Evolutionary conservation across 495 filamentous ascomycete species (phyloP), one percentile per base, ranked within the genome.

Genomic region (Terfezia claveryi): DNA sequence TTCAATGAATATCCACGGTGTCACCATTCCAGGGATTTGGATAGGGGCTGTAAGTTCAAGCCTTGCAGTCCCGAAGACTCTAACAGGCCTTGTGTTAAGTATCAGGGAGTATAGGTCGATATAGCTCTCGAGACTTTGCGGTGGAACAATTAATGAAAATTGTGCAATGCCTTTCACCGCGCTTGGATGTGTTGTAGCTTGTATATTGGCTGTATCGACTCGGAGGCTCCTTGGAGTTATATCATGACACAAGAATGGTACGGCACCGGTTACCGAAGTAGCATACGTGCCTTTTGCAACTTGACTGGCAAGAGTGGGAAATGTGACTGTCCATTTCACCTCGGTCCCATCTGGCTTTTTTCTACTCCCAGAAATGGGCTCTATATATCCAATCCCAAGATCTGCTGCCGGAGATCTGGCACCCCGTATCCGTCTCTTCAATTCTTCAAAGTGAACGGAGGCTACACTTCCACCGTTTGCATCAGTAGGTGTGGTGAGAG

Each of bases 161-260:
- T 63, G 61, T 14, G 61, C 66, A 36, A 79, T 69, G 0, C 74
- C 73, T 16, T 71, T 56, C 7, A 63, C 73, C 1, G 69, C 70
- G 32, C 62, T 69, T 0, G 72, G 67, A 66, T 79, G 73, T 27
- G 56, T 64, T 1, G 64, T 66, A 17, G 59, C 65, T 20, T 62
- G 62, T 16, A 51, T 57, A 8, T 55, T 54, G 9, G 50, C 37
- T 12, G 64, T 56, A 12, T 76, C 73, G 6, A 75, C 76, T 23
- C 76, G 55, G 12, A 70, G 51, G 5, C 59, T 52, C 12, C 76
- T 58, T 16, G 65, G 58, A 54, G 76, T 78, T 8, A 74, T 62
- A 58, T 80, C 77, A 37, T 76, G 63, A 56, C 75, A 77, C 69
- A 73, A 79, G 55, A 79, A 79, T 10, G 77, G 76, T 9, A 74